Percentiles rank a stretch among this genome's conserved stretches.
Evolutionary conservation across 768 basidiomycete species (phyloP).

Genomic region (Mycena epipterygia): DNA sequence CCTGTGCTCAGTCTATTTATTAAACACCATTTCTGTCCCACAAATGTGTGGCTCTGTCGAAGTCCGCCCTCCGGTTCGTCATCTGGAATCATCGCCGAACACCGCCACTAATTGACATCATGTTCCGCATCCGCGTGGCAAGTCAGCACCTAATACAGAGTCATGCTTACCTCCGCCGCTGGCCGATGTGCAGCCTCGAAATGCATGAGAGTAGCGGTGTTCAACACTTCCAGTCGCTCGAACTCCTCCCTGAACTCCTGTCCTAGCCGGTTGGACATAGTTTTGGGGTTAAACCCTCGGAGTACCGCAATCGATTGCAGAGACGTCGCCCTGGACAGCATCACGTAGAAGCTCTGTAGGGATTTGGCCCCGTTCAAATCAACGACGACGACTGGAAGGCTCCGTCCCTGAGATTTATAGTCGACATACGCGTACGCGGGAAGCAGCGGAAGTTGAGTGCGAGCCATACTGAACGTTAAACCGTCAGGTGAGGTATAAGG

Average conservation of each 20-base stretch:
- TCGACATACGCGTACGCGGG: slow-evolving; percentile 5
- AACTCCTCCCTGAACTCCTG: slow-evolving; percentile 13
- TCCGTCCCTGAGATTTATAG: slow-evolving; percentile 11
- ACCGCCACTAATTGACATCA: no score
- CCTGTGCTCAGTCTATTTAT: no score
- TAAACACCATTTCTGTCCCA: no score
- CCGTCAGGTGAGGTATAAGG: neutral
- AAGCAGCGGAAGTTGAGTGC: slow-evolving; percentile 1
- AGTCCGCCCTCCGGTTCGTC: no score
- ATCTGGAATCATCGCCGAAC: no score
- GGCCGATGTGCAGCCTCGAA: neutral
- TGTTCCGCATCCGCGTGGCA: no score
- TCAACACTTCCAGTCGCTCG: neutral
- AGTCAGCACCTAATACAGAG: no score
- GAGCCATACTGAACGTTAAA: neutral
- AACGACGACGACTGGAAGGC: neutral
- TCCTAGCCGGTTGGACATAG: neutral
- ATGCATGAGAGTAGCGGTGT: neutral
- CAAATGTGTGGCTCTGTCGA: no score
- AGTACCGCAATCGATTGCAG: neutral
- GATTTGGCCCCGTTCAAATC: neutral
- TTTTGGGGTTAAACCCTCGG: neutral
- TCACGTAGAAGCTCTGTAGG: slow-evolving; percentile 11
- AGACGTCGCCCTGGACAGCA: slow-evolving; percentile 8
- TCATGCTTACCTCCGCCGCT: no score